Conservation (phyloP, 352 stramenopile species). For the Globisporangium cystogenes region DNA sequence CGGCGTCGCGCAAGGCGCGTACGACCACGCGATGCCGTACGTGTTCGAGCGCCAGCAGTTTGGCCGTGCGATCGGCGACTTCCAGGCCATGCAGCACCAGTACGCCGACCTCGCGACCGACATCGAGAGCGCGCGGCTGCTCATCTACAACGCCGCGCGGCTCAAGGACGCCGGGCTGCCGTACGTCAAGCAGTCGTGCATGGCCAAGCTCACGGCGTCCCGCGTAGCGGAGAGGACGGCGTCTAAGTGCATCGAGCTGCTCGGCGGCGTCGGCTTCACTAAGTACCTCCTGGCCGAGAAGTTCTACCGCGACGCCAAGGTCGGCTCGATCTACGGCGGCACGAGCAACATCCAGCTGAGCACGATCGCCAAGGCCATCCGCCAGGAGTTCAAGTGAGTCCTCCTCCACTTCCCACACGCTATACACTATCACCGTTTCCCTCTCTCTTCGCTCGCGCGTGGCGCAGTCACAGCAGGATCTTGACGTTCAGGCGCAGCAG, state of each 20-base stretch:
- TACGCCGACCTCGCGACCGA: conserved; percentile 92
- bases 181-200: conserved; percentile 97
- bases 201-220: conserved; percentile 95
- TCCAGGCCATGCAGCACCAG: conserved; percentile 96
- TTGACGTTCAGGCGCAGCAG: too few species aligned
- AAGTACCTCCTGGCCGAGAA: conserved; percentile 94
- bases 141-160: conserved; percentile 95
- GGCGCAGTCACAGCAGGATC: too few species aligned
- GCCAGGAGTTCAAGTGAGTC: conserved; percentile 80
- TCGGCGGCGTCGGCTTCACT: conserved; percentile 95
- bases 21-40: conserved; percentile 96
- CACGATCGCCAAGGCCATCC: conserved; percentile 89
- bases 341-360: conserved; percentile 97
- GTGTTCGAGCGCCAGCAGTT: conserved; percentile 96
- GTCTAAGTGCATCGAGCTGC: conserved; percentile 95
- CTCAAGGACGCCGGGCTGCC: conserved; percentile 91
- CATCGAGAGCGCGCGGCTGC: conserved; percentile 90
- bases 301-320: conserved; percentile 97
- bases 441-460: too few species aligned
- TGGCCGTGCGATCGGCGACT: conserved; percentile 90
- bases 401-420: too few species aligned
- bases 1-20: conserved; percentile 94
- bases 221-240: conserved; percentile 93
- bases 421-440: too few species aligned
- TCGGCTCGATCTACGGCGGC: conserved; percentile 97